phyloP scores from a whole-genome alignment of 441 rosid species.

The Sinapis alba region DNA sequence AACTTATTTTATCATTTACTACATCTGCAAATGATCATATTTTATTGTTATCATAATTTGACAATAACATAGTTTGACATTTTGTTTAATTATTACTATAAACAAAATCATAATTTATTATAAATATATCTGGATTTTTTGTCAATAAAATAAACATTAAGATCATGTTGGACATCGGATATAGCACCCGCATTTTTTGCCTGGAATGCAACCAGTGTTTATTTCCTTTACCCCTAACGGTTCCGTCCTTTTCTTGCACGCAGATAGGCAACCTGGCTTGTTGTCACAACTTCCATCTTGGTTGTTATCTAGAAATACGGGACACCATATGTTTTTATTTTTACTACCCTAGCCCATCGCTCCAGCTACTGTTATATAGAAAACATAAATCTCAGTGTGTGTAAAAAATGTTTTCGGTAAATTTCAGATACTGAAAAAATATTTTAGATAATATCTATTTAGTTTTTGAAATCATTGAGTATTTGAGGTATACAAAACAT shows the following conservation, averaged over 20 bases:
- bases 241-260: too few relatives aligned
- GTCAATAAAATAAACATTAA: too few relatives aligned
- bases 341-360: not conserved
- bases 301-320: too few relatives aligned
- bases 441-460: too few relatives aligned
- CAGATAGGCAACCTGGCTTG: too few relatives aligned
- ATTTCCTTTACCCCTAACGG: too few relatives aligned
- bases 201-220: too few relatives aligned
- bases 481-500: not conserved
- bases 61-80: not conserved
- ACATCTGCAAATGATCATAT: not conserved
- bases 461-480: not conserved
- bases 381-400: not conserved
- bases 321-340: too few relatives aligned
- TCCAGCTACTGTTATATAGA: not conserved
- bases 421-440: too few relatives aligned
- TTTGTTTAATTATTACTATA: not conserved
- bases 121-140: not conserved
- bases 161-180: too few relatives aligned
- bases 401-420: not conserved
- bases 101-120: not conserved
- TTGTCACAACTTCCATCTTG: not conserved
- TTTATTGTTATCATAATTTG: not conserved
- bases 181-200: too few relatives aligned
- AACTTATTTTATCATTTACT: not conserved